Evolutionary conservation across 2,329 filamentous ascomycete genomes (phyloP), one percentile per base, ranked within the genome.

Genomic region (Clonostachys chloroleuca): DNA sequence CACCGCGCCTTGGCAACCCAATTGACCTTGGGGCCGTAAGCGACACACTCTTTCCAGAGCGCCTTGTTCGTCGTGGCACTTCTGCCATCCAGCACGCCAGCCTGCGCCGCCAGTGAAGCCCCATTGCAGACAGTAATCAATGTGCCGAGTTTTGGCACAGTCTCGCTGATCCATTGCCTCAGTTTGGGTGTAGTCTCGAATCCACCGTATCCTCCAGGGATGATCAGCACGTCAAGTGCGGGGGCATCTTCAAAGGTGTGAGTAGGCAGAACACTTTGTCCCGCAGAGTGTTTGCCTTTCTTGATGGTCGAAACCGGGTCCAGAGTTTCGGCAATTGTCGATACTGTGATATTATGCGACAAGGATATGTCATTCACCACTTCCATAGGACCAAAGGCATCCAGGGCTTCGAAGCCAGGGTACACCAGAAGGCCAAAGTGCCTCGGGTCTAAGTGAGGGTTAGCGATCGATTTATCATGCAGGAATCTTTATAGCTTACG

Each of bases 121-220:
- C 84, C 84, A 3, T 82, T 87, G 61, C 84, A 88, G 2, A 88
- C 73, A 1, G 81, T 84, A 16, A 86, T 63, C 6, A 83, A 54
- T 49, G 76, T 78, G 43, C 67, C 59, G 6, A 82, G 52, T 6
- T 64, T 62, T 0, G 72, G 66, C 24, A 87, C 65, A 50, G 73
- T 81, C 16, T 72, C 60, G 3, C 59, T 56, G 3, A 64, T 53
- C 7, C 49, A 47, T 8, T 60, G 45, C 0, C 55, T 54, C 1
- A 47, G 49, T 2, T 60, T 51, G 0, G 53, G 20, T 3, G 58
- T 48, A 8, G 61, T 54, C 2, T 60, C 54, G n/a, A 84, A 50
- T 48, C 58, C 8, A 1, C 69, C 69, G 12, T 49, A 48, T 0
- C 69, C 69, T 0, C 69, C 69, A 1, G 69, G 69, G 2, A 72